phyloP scores from a whole-genome alignment of 2,329 filamentous ascomycete species.

The Botrytis hyacinthi region DNA sequence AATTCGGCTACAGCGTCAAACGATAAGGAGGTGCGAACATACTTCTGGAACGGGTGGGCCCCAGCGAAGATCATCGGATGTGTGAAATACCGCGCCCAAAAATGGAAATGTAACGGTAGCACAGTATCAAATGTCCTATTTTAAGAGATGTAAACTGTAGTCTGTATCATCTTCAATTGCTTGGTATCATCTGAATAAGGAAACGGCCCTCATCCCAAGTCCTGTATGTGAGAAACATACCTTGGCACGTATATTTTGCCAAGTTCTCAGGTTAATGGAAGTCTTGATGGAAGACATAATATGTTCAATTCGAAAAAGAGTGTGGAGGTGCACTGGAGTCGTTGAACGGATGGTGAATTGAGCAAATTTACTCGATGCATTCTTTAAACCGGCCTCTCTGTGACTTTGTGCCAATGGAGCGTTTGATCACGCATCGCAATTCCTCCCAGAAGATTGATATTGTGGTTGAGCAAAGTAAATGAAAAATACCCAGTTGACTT shows the following conservation, averaged over 20 bases:
- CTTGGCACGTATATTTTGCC: background rate
- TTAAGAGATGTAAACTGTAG: background rate
- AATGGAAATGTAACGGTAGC: background rate
- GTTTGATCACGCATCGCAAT: background rate
- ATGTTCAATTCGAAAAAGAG: background rate
- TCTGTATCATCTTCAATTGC: background rate
- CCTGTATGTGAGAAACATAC: background rate
- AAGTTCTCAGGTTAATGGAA: background rate
- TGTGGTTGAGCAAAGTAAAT: background rate
- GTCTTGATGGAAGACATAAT: background rate
- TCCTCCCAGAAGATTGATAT: background rate
- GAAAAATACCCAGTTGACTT: background rate
- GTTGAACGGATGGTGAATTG: background rate
- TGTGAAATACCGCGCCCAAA: background rate
- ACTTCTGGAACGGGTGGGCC: background rate
- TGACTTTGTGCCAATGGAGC: background rate
- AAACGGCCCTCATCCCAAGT: background rate
- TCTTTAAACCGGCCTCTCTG: background rate
- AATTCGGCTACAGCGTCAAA: constrained; percentile 28
- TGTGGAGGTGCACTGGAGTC: background rate
- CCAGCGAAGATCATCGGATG: background rate
- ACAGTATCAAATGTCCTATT: constrained; percentile 2
- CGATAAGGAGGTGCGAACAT: background rate
- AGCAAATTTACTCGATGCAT: background rate
- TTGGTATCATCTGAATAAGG: background rate